phyloP scores from a whole-genome alignment of 345 rosid species.

The Eutrema heterophyllum region DNA sequence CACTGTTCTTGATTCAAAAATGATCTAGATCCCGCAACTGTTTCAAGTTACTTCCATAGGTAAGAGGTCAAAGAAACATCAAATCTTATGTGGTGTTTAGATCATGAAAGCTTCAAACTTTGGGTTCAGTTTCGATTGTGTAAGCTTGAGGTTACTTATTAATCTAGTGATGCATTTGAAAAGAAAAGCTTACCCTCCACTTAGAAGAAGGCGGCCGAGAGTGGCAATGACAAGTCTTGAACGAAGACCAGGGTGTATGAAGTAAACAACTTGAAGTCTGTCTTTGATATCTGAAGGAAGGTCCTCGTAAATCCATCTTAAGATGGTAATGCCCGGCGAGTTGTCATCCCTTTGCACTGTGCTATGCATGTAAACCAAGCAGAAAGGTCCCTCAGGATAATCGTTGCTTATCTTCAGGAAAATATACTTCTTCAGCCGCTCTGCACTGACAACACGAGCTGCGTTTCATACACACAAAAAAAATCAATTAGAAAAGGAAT shows the following conservation, averaged over 20 bases:
- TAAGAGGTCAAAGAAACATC: not conserved
- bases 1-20: not conserved
- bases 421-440: constrained; percentile 75
- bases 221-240: constrained; percentile 83
- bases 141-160: not conserved
- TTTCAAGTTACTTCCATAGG: not conserved
- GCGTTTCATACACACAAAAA: constrained; percentile 4
- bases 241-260: constrained; percentile 84
- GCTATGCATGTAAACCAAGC: constrained; percentile 79
- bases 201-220: constrained; percentile 84
- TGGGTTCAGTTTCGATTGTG: not conserved
- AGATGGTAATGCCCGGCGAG: constrained; percentile 70
- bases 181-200: constrained; percentile 65
- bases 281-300: constrained; percentile 67
- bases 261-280: constrained; percentile 74
- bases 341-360: constrained; percentile 85
- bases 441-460: constrained; percentile 86
- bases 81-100: not conserved
- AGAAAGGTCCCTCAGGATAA: constrained; percentile 75
- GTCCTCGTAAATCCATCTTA: constrained; percentile 95
- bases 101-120: not conserved
- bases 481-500: not conserved
- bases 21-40: not conserved
- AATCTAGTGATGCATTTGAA: not conserved
- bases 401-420: constrained; percentile 65